Evolutionary conservation across 2,329 filamentous ascomycete genomes (phyloP).

Genomic region (Sarocladium oryzae): DNA sequence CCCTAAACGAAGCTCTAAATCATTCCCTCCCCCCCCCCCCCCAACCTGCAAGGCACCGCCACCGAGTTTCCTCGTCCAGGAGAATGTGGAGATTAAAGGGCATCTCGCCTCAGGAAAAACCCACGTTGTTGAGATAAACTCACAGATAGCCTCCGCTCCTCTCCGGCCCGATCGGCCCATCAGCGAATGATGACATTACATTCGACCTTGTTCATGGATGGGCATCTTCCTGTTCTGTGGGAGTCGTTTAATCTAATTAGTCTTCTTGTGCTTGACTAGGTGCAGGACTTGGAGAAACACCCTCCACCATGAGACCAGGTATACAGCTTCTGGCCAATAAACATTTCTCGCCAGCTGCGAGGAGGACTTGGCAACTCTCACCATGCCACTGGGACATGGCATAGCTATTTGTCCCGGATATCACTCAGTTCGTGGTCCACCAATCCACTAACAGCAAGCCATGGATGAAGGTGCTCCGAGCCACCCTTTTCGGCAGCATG

Average conservation of each 20-base stretch:
- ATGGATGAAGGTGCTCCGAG: constrained; percentile 4
- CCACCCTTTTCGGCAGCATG: background rate
- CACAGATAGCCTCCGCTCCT: background rate
- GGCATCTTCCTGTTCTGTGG: too few relatives aligned
- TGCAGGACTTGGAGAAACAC: too few relatives aligned
- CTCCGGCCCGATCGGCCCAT: constrained; percentile 2
- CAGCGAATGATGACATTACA: background rate
- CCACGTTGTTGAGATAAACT: too few relatives aligned
- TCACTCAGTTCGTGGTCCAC: background rate
- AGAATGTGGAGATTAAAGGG: background rate
- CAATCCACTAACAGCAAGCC: background rate
- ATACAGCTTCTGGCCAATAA: too few relatives aligned
- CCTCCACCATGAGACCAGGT: too few relatives aligned
- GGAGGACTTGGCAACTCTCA: background rate
- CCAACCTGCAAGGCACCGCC: too few relatives aligned
- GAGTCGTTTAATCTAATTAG: background rate
- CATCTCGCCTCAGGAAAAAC: background rate
- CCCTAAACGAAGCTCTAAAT: too few relatives aligned
- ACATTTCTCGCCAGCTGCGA: background rate
- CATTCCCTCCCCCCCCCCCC: too few relatives aligned
- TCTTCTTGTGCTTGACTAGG: too few relatives aligned
- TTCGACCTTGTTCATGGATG: background rate
- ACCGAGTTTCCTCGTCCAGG: too few relatives aligned
- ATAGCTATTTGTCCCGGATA: background rate
- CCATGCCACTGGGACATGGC: background rate